Conservation (phyloP, 257 asterid species). For the Fraxinus pennsylvanica region DNA sequence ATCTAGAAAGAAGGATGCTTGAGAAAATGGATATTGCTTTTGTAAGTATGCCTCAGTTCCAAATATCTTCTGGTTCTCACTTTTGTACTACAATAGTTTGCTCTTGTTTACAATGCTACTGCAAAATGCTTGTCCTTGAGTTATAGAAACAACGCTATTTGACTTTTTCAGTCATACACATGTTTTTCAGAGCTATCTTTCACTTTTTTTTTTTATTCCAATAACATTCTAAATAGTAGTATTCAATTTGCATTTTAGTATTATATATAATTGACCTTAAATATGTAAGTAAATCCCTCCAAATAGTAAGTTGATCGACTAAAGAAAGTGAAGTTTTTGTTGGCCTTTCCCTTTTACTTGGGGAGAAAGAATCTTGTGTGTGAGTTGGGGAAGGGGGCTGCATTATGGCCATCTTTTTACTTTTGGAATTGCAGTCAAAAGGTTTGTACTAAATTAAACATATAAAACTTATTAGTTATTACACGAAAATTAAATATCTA, state of each 20-base stretch:
- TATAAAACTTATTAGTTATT: too few species aligned
- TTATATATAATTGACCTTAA: too few species aligned
- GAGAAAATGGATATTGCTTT: neutral
- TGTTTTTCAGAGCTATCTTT: neutral
- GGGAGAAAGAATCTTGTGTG: neutral
- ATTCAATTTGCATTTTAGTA: neutral
- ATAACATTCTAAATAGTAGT: neutral
- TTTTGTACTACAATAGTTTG: neutral
- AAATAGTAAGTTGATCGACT: neutral
- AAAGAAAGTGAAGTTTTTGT: neutral
- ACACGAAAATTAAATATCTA: neutral
- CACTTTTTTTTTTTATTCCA: neutral
- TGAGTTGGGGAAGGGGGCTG: neutral
- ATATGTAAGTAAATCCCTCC: neutral
- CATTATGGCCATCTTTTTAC: neutral
- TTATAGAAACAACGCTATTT: too few species aligned
- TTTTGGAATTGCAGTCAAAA: neutral
- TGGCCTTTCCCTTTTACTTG: neutral
- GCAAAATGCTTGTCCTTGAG: neutral
- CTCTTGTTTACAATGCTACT: neutral
- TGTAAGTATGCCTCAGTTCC: neutral
- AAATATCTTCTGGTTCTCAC: too few species aligned
- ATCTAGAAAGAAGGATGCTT: neutral
- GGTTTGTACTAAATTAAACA: too few species aligned
- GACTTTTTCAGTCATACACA: neutral